Percentiles rank a stretch among this genome's conserved stretches.
phyloP scores from a whole-genome alignment of 2,329 filamentous ascomycete species.

The Ascochyta koolunga region DNA sequence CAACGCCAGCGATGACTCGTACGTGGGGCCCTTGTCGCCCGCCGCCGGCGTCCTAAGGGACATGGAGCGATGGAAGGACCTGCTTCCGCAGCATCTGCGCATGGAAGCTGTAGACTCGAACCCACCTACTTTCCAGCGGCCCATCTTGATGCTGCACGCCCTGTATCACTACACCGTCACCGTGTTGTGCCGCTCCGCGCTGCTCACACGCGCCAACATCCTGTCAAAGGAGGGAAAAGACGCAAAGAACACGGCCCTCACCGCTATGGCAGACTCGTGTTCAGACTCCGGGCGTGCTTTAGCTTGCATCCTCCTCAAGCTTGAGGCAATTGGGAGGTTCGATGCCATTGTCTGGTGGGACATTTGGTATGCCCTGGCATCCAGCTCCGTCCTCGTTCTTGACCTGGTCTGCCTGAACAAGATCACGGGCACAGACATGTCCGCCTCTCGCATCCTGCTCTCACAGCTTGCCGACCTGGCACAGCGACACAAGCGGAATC shows the following conservation, averaged over 20 bases:
- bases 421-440: conserved; percentile 21
- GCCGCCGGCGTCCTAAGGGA: conserved; percentile 48
- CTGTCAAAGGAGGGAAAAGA: conserved; percentile 36
- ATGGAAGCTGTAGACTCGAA: conserved; percentile 41
- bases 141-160: conserved; percentile 49
- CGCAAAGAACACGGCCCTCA: conserved; percentile 34
- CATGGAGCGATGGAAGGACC: conserved; percentile 48
- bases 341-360: conserved; percentile 52
- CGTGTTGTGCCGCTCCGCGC: conserved; percentile 48
- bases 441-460: conserved; percentile 41
- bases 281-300: conserved; percentile 46
- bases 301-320: conserved; percentile 43
- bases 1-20: conserved; percentile 44
- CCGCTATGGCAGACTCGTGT: conserved; percentile 47
- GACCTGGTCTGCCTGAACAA: conserved; percentile 44
- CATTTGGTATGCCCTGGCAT: conserved; percentile 49
- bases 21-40: conserved; percentile 48
- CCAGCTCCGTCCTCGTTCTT: conserved; percentile 48
- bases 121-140: conserved; percentile 45
- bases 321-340: conserved; percentile 48
- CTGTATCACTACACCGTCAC: conserved; percentile 51
- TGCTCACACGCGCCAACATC: conserved; percentile 46
- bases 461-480: conserved; percentile 45
- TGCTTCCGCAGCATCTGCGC: conserved; percentile 48
- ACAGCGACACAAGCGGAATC: conserved; percentile 39